phyloP scores from a whole-genome alignment of 192 early-diverging fungal genomes.

The Coemansia sp. region DNA sequence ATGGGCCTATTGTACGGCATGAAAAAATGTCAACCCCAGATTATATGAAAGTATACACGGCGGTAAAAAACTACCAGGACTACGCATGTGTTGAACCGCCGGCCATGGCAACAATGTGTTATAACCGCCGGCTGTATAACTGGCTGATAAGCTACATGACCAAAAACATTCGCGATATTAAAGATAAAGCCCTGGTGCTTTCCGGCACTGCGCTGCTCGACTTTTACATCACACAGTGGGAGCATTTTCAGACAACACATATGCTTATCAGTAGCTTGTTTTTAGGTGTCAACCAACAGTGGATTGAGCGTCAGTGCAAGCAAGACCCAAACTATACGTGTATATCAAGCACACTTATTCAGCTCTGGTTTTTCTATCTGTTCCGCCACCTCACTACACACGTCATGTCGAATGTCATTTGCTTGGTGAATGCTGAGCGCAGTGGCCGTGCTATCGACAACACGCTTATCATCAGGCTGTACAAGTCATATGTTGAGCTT shows the following conservation, averaged over 20 bases:
- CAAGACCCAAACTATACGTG: neutral
- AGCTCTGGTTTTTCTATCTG: constrained; percentile 6
- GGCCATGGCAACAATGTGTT: neutral
- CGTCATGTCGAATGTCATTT: neutral
- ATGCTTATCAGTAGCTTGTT: neutral
- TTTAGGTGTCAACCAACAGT: neutral
- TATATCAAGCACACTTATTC: neutral
- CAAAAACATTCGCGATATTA: neutral
- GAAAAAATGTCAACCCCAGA: neutral
- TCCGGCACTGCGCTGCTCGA: constrained; percentile 31
- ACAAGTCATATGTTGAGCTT: constrained; percentile 1
- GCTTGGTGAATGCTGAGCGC: neutral
- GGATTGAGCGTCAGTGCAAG: constrained; percentile 7
- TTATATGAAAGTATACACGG: neutral
- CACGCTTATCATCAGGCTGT: neutral
- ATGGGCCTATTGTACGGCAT: neutral
- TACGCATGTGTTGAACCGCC: neutral
- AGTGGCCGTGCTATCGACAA: neutral
- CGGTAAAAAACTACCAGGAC: neutral
- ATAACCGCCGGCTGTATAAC: neutral
- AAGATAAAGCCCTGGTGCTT: neutral
- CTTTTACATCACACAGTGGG: constrained; percentile 18
- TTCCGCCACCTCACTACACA: constrained; percentile 2
- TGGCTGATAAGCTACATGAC: constrained; percentile 10
- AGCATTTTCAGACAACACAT: constrained; percentile 55